A percentile compares a stretch with the other conserved stretches of the same genome.
Evolutionary conservation across 2,329 filamentous ascomycete genomes (phyloP).

Genomic region (Colletotrichum tofieldiae): DNA sequence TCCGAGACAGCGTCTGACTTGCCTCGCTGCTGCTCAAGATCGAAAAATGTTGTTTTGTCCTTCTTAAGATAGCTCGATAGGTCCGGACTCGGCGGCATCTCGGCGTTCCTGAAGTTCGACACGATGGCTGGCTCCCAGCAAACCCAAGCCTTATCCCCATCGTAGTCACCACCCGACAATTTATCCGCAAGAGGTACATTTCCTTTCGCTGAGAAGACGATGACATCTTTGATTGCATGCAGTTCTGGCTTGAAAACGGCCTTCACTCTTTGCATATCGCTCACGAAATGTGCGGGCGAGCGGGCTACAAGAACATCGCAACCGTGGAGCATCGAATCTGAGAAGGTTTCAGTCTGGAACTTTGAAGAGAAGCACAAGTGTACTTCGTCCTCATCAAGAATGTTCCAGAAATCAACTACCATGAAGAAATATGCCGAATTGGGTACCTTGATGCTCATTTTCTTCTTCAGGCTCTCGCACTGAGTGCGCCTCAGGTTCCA

Average conservation of each 20-base stretch:
- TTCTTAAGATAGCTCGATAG: slow-evolving; percentile 68
- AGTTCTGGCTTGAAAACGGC: slow-evolving; percentile 73
- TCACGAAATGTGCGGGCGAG: slow-evolving; percentile 78
- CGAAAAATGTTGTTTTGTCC: slow-evolving; percentile 61
- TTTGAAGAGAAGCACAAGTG: slow-evolving; percentile 78
- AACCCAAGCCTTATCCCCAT: slow-evolving; percentile 84
- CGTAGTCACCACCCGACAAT: slow-evolving; percentile 85
- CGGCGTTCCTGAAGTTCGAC: slow-evolving; percentile 75
- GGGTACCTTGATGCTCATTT: slow-evolving; percentile 73
- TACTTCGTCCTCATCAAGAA: slow-evolving; percentile 76
- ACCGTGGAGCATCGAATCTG: slow-evolving; percentile 68
- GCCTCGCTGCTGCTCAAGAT: slow-evolving; percentile 53
- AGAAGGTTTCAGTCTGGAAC: slow-evolving; percentile 71
- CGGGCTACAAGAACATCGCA: slow-evolving; percentile 78
- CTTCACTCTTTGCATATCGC: slow-evolving; percentile 80
- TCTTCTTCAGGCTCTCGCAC: slow-evolving; percentile 68
- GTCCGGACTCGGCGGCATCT: slow-evolving; percentile 61
- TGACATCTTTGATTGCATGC: slow-evolving; percentile 80
- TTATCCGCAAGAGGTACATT: slow-evolving; percentile 76
- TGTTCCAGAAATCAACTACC: slow-evolving; percentile 75
- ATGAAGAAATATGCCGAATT: slow-evolving; percentile 77
- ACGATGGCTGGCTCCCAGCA: slow-evolving; percentile 81
- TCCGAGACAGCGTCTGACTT: slow-evolving; percentile 52
- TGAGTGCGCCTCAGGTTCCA: slow-evolving; percentile 64
- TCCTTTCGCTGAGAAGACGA: slow-evolving; percentile 81